Conservation (phyloP, 495 filamentous ascomycete genomes). For the Neurospora sp. region DNA sequence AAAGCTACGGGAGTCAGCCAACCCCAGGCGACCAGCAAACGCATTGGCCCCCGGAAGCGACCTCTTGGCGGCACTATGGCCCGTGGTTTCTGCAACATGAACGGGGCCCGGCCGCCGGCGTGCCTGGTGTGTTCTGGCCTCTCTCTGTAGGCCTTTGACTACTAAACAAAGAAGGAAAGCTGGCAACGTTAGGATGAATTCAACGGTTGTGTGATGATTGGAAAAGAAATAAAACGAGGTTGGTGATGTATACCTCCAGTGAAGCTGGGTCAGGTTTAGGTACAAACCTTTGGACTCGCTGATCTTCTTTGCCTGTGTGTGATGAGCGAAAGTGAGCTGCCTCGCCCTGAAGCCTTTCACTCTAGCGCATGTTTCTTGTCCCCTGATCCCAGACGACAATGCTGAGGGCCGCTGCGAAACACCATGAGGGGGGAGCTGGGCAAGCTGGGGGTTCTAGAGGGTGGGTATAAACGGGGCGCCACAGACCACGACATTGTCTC, state of each 20-base stretch:
- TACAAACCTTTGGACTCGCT: background rate
- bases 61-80: slow-evolving; percentile 9
- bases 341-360: background rate
- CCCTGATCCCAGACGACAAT: slow-evolving; percentile 7
- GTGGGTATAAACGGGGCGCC: background rate
- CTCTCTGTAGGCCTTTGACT: background rate
- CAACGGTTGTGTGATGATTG: background rate
- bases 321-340: background rate
- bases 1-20: background rate
- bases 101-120: background rate
- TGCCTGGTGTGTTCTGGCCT: background rate
- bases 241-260: background rate
- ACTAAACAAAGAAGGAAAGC: background rate
- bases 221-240: background rate
- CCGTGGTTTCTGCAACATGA: background rate
- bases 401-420: slow-evolving; percentile 9
- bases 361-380: slow-evolving; percentile 1
- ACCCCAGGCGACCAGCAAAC: slow-evolving; percentile 5
- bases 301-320: background rate
- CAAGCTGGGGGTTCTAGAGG: background rate
- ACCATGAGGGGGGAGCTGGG: slow-evolving; percentile 3
- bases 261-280: background rate
- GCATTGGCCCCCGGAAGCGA: slow-evolving; percentile 18
- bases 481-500: background rate
- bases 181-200: background rate